A percentile compares a stretch with the other conserved stretches of the same genome.
Evolutionary conservation across 768 basidiomycete species (phyloP).

Genomic region (Auricularia sp.): DNA sequence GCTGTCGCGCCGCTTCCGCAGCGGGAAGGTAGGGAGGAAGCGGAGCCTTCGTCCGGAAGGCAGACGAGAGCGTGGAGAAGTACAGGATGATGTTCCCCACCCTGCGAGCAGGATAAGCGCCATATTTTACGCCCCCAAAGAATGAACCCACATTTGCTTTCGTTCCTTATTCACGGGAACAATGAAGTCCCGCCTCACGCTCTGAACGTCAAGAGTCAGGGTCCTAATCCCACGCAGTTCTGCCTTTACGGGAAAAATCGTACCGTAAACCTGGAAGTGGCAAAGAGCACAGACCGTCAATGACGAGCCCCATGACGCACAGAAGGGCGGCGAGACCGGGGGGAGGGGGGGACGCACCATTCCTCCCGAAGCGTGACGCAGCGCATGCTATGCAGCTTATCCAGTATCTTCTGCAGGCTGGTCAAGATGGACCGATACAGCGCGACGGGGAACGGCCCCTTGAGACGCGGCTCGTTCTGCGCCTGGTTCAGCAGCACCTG

Average conservation of each 20-base stretch:
- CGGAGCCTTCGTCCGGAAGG: conserved; percentile 79
- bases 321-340: neutral
- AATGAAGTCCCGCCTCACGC: conserved; percentile 78
- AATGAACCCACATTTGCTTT: conserved; percentile 53
- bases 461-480: conserved; percentile 86
- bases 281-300: too few relatives aligned
- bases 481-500: conserved; percentile 81
- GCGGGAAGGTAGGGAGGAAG: conserved; percentile 96
- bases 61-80: conserved; percentile 69
- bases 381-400: conserved; percentile 88
- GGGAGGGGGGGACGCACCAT: conserved; percentile 45
- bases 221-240: neutral
- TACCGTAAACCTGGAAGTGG: conserved; percentile 55
- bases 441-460: conserved; percentile 86
- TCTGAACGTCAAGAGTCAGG: conserved; percentile 32
- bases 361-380: conserved; percentile 95
- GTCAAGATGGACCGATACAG: conserved; percentile 78
- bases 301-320: neutral
- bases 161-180: conserved; percentile 82
- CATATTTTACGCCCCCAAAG: neutral
- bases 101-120: conserved; percentile 16
- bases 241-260: conserved; percentile 15
- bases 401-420: conserved; percentile 76
- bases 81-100: conserved; percentile 90
- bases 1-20: conserved; percentile 72